A percentile compares a stretch with the other conserved stretches of the same genome.
phyloP scores from a whole-genome alignment of 192 early-diverging fungal species.

The Gamsiella multidivaricata region DNA sequence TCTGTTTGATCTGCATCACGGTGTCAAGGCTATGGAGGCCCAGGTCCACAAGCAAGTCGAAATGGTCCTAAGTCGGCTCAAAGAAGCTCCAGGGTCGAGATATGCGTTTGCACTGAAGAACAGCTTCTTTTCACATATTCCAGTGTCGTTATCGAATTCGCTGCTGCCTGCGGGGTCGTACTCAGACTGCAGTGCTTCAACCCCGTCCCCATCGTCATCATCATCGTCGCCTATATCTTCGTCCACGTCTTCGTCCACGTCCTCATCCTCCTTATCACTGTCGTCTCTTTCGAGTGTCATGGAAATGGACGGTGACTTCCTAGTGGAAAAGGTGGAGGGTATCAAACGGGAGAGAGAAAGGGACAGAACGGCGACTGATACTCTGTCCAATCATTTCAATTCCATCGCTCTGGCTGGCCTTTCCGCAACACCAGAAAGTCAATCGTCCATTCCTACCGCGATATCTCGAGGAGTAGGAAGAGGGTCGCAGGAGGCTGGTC shows the following conservation, averaged over 20 bases:
- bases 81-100: slow-evolving; percentile 22
- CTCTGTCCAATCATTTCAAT: slow-evolving; percentile 3
- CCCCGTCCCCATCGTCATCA: background rate
- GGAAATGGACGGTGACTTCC: too few relatives aligned
- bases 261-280: too few relatives aligned
- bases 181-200: too few relatives aligned
- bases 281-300: too few relatives aligned
- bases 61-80: slow-evolving; percentile 42
- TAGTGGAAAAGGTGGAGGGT: too few relatives aligned
- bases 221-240: background rate
- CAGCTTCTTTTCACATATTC: slow-evolving; percentile 39
- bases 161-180: background rate
- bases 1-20: slow-evolving; percentile 40
- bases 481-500: too few relatives aligned
- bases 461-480: too few relatives aligned
- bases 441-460: too few relatives aligned
- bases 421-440: background rate
- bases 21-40: slow-evolving; percentile 30
- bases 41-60: slow-evolving; percentile 40
- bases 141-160: background rate
- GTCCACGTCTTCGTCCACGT: too few relatives aligned
- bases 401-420: background rate
- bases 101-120: slow-evolving; percentile 46
- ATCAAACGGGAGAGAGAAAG: background rate
- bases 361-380: background rate